phyloP scores from a whole-genome alignment of 306 rosid species.

The Acacia confusa region DNA sequence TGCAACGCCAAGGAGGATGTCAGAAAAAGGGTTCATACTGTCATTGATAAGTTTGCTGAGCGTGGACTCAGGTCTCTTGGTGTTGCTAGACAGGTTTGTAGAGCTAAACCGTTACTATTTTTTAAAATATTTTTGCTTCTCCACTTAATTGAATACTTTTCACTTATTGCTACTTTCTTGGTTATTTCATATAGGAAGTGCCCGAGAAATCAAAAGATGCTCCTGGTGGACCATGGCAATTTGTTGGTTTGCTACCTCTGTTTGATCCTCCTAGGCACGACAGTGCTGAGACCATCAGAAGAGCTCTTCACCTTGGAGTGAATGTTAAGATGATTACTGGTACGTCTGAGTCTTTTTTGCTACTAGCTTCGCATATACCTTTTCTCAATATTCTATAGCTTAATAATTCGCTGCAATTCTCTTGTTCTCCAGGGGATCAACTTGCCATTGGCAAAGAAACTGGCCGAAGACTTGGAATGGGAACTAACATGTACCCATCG shows the following conservation, averaged over 20 bases:
- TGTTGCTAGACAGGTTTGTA: constrained; percentile 91
- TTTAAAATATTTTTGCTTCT: background rate
- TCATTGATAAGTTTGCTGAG: constrained; percentile 94
- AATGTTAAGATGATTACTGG: constrained; percentile 99
- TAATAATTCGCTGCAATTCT: constrained; percentile 8
- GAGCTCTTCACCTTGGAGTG: constrained; percentile 98
- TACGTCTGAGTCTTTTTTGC: constrained; percentile 30
- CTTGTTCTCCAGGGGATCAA: constrained; percentile 74
- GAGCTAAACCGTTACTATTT: constrained; percentile 8
- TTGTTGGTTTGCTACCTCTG: constrained; percentile 85
- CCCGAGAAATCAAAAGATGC: constrained; percentile 85
- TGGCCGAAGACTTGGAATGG: constrained; percentile 98
- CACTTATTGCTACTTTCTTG: constrained; percentile 24
- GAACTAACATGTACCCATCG: constrained; percentile 99
- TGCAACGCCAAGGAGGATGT: constrained; percentile 92
- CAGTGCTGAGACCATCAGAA: constrained; percentile 98
- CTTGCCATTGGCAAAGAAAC: constrained; percentile 99
- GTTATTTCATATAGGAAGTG: constrained; percentile 54
- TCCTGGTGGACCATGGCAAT: constrained; percentile 90
- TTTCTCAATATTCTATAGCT: constrained; percentile 16
- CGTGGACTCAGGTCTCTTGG: constrained; percentile 96
- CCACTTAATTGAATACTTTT: constrained; percentile 9
- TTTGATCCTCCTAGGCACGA: constrained; percentile 99
- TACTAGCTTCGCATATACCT: constrained; percentile 3
- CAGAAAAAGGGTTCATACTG: constrained; percentile 61